phyloP scores from a whole-genome alignment of 768 basidiomycete species.

The Stropharia rugosoannulata region DNA sequence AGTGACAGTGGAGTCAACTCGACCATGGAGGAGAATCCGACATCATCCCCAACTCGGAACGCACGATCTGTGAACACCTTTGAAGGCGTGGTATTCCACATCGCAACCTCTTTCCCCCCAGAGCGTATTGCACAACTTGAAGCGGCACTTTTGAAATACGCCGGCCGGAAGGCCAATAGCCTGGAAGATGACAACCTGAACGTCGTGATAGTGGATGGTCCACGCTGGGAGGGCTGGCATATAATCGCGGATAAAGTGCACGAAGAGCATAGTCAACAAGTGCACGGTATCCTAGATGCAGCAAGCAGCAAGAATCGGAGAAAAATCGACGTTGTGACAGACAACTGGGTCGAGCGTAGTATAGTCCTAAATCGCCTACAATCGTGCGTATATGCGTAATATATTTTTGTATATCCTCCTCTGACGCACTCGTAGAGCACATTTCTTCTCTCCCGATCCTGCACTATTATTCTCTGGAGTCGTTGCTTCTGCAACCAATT shows the following conservation, averaged over 20 bases:
- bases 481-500: constrained; percentile 61
- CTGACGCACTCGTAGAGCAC: constrained; percentile 31
- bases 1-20: no score
- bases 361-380: constrained; percentile 57
- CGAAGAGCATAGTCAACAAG: constrained; percentile 33
- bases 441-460: constrained; percentile 77
- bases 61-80: constrained; percentile 1
- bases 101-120: constrained; percentile 48
- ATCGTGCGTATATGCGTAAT: constrained; percentile 36
- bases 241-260: constrained; percentile 43
- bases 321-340: constrained; percentile 16
- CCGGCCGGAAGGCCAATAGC: constrained; percentile 34
- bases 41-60: neutral
- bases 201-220: constrained; percentile 33
- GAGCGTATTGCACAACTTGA: constrained; percentile 42
- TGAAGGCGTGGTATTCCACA: constrained; percentile 12
- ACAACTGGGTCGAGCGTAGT: constrained; percentile 72
- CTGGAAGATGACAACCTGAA: constrained; percentile 39
- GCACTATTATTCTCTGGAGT: constrained; percentile 81
- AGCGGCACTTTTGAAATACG: constrained; percentile 50
- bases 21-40: neutral
- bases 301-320: constrained; percentile 30
- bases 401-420: neutral
- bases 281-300: constrained; percentile 16
- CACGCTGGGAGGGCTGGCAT: no score